Evolutionary conservation across 495 filamentous ascomycete genomes (phyloP).

Genomic region (Penicillium arizonense): DNA sequence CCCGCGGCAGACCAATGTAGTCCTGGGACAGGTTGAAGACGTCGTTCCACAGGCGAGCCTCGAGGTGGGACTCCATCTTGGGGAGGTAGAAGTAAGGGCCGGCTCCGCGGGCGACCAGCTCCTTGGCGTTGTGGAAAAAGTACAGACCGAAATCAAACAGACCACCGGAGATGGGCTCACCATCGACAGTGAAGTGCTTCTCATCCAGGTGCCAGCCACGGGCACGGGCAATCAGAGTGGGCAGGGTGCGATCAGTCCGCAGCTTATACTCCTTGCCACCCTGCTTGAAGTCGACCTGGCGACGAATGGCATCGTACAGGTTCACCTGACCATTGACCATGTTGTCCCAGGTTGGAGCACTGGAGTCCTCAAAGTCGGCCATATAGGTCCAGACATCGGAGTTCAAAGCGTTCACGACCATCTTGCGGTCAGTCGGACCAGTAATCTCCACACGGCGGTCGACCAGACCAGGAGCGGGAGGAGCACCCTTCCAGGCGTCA

Average conservation of each 20-base stretch:
- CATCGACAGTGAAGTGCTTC: conserved; percentile 96
- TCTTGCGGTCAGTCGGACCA: conserved; percentile 96
- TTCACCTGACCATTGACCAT: conserved; percentile 99
- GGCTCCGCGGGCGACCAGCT: conserved; percentile 76
- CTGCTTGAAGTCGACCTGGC: conserved; percentile 94
- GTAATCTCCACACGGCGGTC: conserved; percentile 99
- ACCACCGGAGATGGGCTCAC: conserved; percentile 87
- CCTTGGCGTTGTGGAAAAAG: conserved; percentile 98
- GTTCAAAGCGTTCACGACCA: conserved; percentile 98
- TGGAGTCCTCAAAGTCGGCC: conserved; percentile 99
- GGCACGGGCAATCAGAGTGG: conserved; percentile 82
- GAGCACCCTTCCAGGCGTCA: conserved; percentile 89
- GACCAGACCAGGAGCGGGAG: conserved; percentile 88
- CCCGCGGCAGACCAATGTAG: conserved; percentile 81
- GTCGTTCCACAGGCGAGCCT: conserved; percentile 98
- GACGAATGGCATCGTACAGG: conserved; percentile 93
- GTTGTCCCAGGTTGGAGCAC: conserved; percentile 97
- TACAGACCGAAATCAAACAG: conserved; percentile 99
- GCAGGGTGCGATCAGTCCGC: conserved; percentile 75
- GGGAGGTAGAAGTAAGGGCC: conserved; percentile 99
- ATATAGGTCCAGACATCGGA: conserved; percentile 99
- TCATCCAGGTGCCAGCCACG: conserved; percentile 96
- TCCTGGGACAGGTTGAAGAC: conserved; percentile 97
- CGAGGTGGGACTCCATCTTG: conserved; percentile 98
- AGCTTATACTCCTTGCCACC: conserved; percentile 97